Base-by-base conservation (phyloP, 129 eudicot species). In the Flaveria robusta region DNA sequence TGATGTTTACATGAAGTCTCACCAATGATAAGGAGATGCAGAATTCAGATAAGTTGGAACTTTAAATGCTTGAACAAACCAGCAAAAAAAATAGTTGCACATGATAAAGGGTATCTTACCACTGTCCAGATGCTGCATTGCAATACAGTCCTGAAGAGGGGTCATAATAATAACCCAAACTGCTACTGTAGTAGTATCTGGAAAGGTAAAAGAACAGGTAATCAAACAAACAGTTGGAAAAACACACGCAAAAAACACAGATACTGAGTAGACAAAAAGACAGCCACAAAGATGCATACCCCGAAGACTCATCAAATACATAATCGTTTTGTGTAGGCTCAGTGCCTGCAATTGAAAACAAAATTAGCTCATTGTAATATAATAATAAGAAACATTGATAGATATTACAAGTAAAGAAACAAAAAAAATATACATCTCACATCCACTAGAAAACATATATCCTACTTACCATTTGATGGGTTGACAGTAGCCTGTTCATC, bases 161-260 rank as follows among this genome's bases (percentile, higher is more conserved):
- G 67, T 94, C 98, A 81, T 94, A 94, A 64, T 94, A 94, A 74
- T 91, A 94, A 13, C 98, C 98, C 47, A 81, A 79, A 72, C 88
- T 91, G 85, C 91, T 91, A 81, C 97, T 94, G 86, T 94, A 94
- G 74, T 94, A 94, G 77, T 94, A 94, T 70, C 98, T 93, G 96
- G 9, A 70, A 63, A 63, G 7, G 63, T 19, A 59, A 24, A 76
- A 31, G 16, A 12, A 55, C 49, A 65, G 37, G 0, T 9, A 34
- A 63, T 52, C 31, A 42, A 18, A 26, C 60, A 19, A 54, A 16
- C 45, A 11, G 66, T 26, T 16, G 74, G 15, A 67, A 34, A 72
- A 27, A 77, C 24, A 66, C 79, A 62, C 18, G 39, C 39, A 34
- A 34, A 34, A 34, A 34, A 34, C 39, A 64, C 4, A 64, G 27